These are phyloP conservation scores for Mycena belliarum DNA, from an alignment of 768 basidiomycete genomes.

Conservation along the genomic window DNA sequence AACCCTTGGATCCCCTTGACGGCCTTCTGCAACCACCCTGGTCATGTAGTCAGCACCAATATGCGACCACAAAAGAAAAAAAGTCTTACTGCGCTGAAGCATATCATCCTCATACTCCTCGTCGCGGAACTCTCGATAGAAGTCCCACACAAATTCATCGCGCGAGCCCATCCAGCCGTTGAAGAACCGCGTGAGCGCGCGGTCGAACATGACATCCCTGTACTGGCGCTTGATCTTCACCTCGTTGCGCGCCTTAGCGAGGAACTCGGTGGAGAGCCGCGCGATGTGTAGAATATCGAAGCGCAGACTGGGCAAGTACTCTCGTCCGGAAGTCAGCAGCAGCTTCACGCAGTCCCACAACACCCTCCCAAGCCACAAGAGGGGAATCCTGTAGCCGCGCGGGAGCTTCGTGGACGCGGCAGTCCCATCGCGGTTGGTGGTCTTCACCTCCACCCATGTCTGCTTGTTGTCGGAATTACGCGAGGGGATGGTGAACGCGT, in stretches of 20 bases:
- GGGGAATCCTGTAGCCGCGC: slow-evolving; percentile 20
- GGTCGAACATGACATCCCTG: slow-evolving; percentile 20
- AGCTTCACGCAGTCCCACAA: slow-evolving; percentile 20
- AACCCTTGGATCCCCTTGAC: slow-evolving; percentile 23
- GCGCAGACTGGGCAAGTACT: slow-evolving; percentile 12
- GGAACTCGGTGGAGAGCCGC: slow-evolving; percentile 11
- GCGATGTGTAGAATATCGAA: slow-evolving; percentile 20
- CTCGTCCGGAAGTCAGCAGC: slow-evolving; percentile 10
- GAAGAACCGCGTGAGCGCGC: slow-evolving; percentile 15
- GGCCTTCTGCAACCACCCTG: slow-evolving; percentile 22
- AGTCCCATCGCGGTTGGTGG: not conserved
- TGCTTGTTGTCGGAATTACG: slow-evolving; percentile 13
- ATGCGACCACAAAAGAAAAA: not conserved
- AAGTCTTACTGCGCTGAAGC: slow-evolving; percentile 14
- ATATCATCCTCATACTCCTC: slow-evolving; percentile 24
- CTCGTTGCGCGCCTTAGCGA: slow-evolving; percentile 16
- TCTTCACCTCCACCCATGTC: slow-evolving; percentile 20
- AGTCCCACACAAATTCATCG: slow-evolving; percentile 24
- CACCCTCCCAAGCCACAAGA: slow-evolving; percentile 17
- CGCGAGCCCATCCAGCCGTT: slow-evolving; percentile 22
- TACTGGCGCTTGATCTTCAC: slow-evolving; percentile 18
- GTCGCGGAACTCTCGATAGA: slow-evolving; percentile 20
- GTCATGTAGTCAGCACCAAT: not conserved
- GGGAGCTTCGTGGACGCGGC: slow-evolving; percentile 7
- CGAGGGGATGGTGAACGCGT: slow-evolving; percentile 20